Evolutionary conservation across 495 filamentous ascomycete genomes (phyloP).

Genomic region (Penicillium lagena): DNA sequence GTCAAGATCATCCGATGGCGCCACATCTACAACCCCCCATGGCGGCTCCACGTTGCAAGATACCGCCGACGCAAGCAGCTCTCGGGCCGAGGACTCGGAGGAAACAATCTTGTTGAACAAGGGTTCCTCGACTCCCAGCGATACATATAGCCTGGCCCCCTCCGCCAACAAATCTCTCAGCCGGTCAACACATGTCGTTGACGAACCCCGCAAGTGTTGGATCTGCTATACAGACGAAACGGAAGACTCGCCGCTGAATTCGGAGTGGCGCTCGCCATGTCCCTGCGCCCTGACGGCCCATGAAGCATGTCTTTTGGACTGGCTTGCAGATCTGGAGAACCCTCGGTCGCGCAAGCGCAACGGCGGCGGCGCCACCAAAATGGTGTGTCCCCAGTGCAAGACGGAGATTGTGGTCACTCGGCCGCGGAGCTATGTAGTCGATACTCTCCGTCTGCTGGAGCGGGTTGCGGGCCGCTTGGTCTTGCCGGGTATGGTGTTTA

Average conservation of each 20-base stretch:
- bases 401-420: constrained; percentile 67
- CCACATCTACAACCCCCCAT: constrained; percentile 17
- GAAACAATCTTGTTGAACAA: constrained; percentile 41
- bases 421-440: constrained; percentile 61
- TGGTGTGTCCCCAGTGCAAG: constrained; percentile 86
- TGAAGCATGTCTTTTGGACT: constrained; percentile 82
- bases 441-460: constrained; percentile 49
- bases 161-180: constrained; percentile 10
- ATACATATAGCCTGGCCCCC: constrained; percentile 7
- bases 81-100: constrained; percentile 18
- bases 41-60: constrained; percentile 7
- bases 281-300: constrained; percentile 85
- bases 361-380: constrained; percentile 38
- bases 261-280: constrained; percentile 83
- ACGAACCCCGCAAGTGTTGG: constrained; percentile 72
- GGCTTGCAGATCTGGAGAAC: constrained; percentile 78
- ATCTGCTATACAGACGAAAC: constrained; percentile 86
- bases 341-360: constrained; percentile 46
- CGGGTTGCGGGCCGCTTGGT: constrained; percentile 49
- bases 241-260: constrained; percentile 59
- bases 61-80: background rate
- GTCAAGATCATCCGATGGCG: constrained; percentile 24
- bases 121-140: constrained; percentile 14
- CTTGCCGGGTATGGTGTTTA: constrained; percentile 50
- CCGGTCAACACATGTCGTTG: constrained; percentile 9